phyloP scores from a whole-genome alignment of 2,329 filamentous ascomycete species.

The Penicillium occitanis region DNA sequence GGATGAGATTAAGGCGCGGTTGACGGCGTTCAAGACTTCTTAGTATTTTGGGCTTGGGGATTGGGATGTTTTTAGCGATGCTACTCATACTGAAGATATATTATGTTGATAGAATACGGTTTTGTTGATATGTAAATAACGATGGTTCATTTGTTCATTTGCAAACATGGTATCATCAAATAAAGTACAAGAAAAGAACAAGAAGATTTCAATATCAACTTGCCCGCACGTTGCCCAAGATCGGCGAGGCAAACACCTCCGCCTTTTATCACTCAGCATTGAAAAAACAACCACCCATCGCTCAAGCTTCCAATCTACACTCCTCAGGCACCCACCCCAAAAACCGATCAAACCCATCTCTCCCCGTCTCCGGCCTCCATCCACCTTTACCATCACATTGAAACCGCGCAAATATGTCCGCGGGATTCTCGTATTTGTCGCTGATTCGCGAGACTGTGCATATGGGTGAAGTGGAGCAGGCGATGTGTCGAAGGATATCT shows the following conservation, averaged over 20 bases:
- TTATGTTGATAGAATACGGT: background rate
- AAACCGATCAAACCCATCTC: conserved; percentile 13
- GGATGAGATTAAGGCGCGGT: conserved; percentile 39
- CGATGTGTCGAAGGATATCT: background rate
- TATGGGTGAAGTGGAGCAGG: conserved; percentile 13
- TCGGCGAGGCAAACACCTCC: background rate
- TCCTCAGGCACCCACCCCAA: conserved; percentile 18
- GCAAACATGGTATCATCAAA: background rate
- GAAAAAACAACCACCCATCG: background rate
- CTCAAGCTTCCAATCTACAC: background rate
- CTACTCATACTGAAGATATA: background rate
- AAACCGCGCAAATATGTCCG: conserved; percentile 16
- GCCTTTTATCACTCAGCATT: background rate
- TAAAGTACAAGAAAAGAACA: background rate
- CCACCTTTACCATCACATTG: conserved; percentile 6
- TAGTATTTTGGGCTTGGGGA: background rate
- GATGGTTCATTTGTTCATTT: background rate
- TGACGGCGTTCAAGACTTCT: conserved; percentile 42
- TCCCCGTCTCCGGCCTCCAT: background rate
- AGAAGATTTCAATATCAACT: background rate
- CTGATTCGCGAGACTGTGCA: background rate
- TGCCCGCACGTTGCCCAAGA: background rate
- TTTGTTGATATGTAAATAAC: background rate
- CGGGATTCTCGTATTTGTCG: conserved; percentile 5
- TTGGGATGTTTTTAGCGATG: background rate